A percentile compares a stretch with the other conserved stretches of the same genome.
These are phyloP conservation scores for Zygoascus tannicola DNA, from an alignment of 805 yeast species.

Conservation along the genomic window DNA sequence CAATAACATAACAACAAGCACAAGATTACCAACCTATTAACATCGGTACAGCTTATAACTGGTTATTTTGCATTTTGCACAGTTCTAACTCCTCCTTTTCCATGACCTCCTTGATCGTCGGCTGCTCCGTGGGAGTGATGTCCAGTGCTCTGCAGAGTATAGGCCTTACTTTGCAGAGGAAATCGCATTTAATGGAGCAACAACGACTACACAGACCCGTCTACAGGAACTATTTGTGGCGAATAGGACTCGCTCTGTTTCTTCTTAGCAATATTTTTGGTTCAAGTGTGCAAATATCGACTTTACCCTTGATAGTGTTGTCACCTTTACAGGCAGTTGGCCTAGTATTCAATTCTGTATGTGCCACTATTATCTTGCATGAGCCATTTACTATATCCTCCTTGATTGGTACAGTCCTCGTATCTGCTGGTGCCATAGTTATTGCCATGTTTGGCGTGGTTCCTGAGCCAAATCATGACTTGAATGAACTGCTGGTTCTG, in stretches of 20 bases:
- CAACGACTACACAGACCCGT: slow-evolving; percentile 26
- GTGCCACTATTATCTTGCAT: slow-evolving; percentile 56
- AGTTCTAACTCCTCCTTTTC: no score
- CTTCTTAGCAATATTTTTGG: slow-evolving; percentile 70
- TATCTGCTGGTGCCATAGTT: slow-evolving; percentile 63
- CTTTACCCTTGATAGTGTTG: slow-evolving; percentile 69
- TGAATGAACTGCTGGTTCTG: slow-evolving; percentile 38
- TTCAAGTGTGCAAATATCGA: slow-evolving; percentile 71
- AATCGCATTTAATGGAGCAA: slow-evolving; percentile 52
- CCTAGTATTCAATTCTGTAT: slow-evolving; percentile 72
- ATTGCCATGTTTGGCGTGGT: slow-evolving; percentile 66
- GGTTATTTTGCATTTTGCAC: no score
- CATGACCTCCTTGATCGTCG: slow-evolving; percentile 41
- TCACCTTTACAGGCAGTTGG: slow-evolving; percentile 84
- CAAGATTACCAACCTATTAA: no score
- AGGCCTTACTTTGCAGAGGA: slow-evolving; percentile 74
- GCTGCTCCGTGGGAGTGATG: slow-evolving; percentile 60
- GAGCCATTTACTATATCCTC: slow-evolving; percentile 57
- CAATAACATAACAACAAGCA: no score
- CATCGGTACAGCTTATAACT: no score
- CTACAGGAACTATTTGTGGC: slow-evolving; percentile 50
- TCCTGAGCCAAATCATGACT: slow-evolving; percentile 43
- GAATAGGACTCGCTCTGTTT: slow-evolving; percentile 62
- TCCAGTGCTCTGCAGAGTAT: slow-evolving; percentile 74
- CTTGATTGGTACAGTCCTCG: slow-evolving; percentile 54